A percentile compares a stretch with the other conserved stretches of the same genome.
These are phyloP conservation scores for Rhynchosporium secalis DNA, from an alignment of 2,329 filamentous ascomycete genomes.

Conservation along the genomic window DNA sequence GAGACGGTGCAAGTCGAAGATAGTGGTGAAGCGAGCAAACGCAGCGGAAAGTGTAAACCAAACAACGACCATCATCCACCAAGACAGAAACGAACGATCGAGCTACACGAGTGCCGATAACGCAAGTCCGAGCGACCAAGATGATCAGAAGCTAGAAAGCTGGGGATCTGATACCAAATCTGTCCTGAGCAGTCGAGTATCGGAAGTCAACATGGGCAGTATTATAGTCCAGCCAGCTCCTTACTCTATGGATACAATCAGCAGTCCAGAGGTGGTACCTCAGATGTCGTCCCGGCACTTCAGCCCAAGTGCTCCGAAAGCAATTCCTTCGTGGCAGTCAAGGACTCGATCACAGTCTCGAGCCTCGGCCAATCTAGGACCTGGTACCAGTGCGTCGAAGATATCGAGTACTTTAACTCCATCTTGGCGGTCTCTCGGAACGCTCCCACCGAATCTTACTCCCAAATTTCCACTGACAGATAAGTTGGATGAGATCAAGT, in stretches of 20 bases:
- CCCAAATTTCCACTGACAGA: neutral
- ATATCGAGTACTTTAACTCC: neutral
- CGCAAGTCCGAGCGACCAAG: neutral
- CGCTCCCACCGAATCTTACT: neutral
- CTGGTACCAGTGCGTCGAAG: neutral
- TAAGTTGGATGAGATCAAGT: neutral
- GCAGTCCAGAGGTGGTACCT: neutral
- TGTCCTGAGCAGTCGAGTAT: constrained; percentile 12
- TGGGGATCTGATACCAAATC: neutral
- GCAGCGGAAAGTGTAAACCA: neutral
- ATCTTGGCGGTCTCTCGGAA: neutral
- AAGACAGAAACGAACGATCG: neutral
- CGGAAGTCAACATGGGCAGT: constrained; percentile 17
- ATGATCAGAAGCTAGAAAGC: neutral
- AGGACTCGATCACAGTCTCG: neutral
- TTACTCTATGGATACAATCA: neutral
- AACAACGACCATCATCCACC: neutral
- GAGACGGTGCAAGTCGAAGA: neutral
- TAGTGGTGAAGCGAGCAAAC: neutral
- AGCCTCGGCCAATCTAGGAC: neutral
- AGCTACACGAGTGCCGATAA: neutral
- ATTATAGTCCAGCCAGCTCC: neutral
- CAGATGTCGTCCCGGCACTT: neutral
- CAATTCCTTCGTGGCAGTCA: neutral
- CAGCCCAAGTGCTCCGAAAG: neutral